phyloP scores from a whole-genome alignment of 148 eudicot species.

The Gaultheria prostrata region DNA sequence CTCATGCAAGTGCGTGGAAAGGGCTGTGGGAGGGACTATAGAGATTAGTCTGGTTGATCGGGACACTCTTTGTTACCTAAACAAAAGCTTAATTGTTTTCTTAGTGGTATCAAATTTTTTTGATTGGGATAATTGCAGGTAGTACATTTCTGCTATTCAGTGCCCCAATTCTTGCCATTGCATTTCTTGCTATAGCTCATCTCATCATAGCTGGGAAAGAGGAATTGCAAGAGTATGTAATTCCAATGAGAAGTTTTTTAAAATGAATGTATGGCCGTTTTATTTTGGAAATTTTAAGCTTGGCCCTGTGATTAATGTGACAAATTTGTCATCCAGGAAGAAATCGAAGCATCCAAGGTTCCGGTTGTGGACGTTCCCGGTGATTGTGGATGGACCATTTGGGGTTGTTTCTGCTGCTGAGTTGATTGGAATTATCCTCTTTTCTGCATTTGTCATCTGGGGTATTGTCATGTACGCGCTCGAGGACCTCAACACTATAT shows the following conservation, averaged over 20 bases:
- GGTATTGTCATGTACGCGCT: constrained; percentile 35
- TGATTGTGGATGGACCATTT: constrained; percentile 78
- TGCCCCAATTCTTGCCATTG: constrained; percentile 60
- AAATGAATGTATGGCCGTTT: too few species aligned
- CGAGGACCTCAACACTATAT: constrained; percentile 22
- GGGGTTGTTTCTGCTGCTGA: constrained; percentile 90
- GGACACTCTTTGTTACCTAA: too few species aligned
- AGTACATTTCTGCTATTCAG: constrained; percentile 50
- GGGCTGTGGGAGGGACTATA: too few species aligned
- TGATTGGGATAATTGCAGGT: constrained; percentile 43
- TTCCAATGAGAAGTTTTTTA: not conserved
- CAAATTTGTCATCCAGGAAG: constrained; percentile 39
- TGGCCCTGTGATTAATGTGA: not conserved
- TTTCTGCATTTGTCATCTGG: constrained; percentile 55
- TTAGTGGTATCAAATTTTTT: too few species aligned
- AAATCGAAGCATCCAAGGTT: constrained; percentile 47
- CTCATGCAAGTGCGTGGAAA: too few species aligned
- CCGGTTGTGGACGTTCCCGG: constrained; percentile 83
- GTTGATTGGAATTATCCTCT: constrained; percentile 61
- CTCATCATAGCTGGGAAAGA: constrained; percentile 53
- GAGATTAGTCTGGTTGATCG: too few species aligned
- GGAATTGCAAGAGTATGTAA: constrained; percentile 56
- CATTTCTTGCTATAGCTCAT: constrained; percentile 58
- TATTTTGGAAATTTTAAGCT: not conserved
- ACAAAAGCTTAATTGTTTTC: too few species aligned